Percentiles rank a stretch among this genome's conserved stretches.
Evolutionary conservation across 192 early-diverging fungal species (phyloP).

Genomic region (Globomyces pollinis-pini): DNA sequence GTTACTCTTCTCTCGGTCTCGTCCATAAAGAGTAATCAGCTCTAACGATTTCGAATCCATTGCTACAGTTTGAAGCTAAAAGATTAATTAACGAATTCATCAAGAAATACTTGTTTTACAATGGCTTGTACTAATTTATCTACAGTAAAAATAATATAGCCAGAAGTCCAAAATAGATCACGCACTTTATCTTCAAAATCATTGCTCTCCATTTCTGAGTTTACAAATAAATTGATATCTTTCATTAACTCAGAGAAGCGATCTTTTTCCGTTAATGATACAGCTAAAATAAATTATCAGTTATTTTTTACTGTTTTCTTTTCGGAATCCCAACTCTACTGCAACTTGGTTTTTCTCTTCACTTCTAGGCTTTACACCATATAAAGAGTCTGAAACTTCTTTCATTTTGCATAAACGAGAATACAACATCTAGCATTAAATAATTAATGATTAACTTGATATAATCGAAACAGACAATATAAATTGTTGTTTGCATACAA

Average conservation of each 20-base stretch:
- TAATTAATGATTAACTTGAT: slow-evolving; percentile 56
- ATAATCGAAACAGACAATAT: slow-evolving; percentile 85
- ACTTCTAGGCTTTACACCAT: slow-evolving; percentile 37
- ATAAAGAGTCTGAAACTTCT: slow-evolving; percentile 54
- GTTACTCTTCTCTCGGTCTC: slow-evolving; percentile 33
- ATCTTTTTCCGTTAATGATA: slow-evolving; percentile 30
- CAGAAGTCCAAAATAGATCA: slow-evolving; percentile 80
- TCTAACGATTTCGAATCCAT: slow-evolving; percentile 58
- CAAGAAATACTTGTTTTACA: slow-evolving; percentile 70
- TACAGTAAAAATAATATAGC: slow-evolving; percentile 80
- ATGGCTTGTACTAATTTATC: slow-evolving; percentile 79
- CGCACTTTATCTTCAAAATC: slow-evolving; percentile 85
- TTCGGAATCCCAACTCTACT: slow-evolving; percentile 38
- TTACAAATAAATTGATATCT: slow-evolving; percentile 67
- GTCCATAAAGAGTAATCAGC: slow-evolving; percentile 34
- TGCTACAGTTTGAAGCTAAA: slow-evolving; percentile 51
- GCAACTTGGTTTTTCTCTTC: slow-evolving; percentile 57
- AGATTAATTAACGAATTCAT: background rate
- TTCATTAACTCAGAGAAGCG: slow-evolving; percentile 73
- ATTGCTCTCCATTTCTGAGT: slow-evolving; percentile 68
- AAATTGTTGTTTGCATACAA: slow-evolving; percentile 84
- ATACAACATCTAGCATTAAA: slow-evolving; percentile 67
- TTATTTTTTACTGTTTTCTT: slow-evolving; percentile 15
- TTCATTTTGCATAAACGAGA: slow-evolving; percentile 73
- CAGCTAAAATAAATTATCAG: slow-evolving; percentile 7